Evolutionary conservation across 1,284 basidiomycete genomes (phyloP).

Genomic region (Peniophora sp.): DNA sequence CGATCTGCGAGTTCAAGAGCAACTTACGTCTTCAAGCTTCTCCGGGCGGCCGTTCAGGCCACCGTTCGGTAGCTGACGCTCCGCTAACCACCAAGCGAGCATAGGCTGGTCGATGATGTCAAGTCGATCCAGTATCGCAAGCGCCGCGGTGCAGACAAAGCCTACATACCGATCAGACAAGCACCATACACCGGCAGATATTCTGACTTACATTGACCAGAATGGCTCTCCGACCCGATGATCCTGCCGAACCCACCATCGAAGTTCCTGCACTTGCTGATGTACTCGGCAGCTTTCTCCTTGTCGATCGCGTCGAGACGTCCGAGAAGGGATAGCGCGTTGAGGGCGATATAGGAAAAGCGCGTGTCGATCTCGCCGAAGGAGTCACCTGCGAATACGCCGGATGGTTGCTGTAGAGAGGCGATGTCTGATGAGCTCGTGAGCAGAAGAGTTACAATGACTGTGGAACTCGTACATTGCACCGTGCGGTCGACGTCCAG

Average conservation of each 20-base stretch:
- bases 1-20: neutral
- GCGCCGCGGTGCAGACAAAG: conserved; percentile 81
- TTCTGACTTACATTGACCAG: conserved; percentile 75
- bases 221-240: conserved; percentile 87
- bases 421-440: conserved; percentile 57
- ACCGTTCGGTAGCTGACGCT: conserved; percentile 88
- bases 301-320: conserved; percentile 55
- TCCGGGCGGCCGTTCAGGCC: conserved; percentile 95
- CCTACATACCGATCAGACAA: conserved; percentile 42
- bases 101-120: conserved; percentile 72
- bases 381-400: conserved; percentile 84
- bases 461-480: conserved; percentile 48
- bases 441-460: neutral
- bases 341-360: conserved; percentile 84
- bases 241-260: conserved; percentile 90
- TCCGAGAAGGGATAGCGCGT: conserved; percentile 76
- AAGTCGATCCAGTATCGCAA: conserved; percentile 81
- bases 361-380: conserved; percentile 92
- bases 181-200: neutral
- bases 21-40: conserved; percentile 89
- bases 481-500: conserved; percentile 66
- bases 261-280: conserved; percentile 81
- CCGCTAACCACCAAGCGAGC: conserved; percentile 88
- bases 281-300: conserved; percentile 66
- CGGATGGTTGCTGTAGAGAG: conserved; percentile 77